Conservation (phyloP, 495 filamentous ascomycete genomes). For the Aspergillus sclerotioniger region DNA sequence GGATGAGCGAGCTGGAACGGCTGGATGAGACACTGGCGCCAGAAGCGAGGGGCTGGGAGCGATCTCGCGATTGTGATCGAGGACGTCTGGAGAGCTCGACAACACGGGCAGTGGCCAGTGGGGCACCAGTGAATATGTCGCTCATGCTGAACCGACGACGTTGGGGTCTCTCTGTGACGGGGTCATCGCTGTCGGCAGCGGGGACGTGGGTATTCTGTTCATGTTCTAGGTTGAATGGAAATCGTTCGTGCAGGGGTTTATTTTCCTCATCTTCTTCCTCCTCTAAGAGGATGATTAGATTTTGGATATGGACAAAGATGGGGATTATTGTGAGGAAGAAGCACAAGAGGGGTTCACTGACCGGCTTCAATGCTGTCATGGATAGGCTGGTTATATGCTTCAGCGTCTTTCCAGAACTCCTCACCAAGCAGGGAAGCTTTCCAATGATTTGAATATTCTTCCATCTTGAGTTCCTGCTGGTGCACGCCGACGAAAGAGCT, state of each 20-base stretch:
- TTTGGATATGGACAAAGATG: neutral
- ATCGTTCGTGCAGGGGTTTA: slow-evolving; percentile 22
- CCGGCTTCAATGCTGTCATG: slow-evolving; percentile 20
- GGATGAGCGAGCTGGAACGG: slow-evolving; percentile 18
- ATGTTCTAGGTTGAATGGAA: slow-evolving; percentile 31
- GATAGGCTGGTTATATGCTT: slow-evolving; percentile 17
- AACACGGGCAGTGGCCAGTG: slow-evolving; percentile 5
- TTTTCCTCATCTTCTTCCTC: too few relatives aligned
- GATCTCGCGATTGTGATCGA: slow-evolving; percentile 12
- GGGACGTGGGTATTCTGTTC: slow-evolving; percentile 16
- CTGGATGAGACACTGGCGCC: slow-evolving; percentile 10
- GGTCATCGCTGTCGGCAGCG: slow-evolving; percentile 4
- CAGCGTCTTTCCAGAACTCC: slow-evolving; percentile 33
- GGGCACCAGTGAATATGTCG: slow-evolving; percentile 14
- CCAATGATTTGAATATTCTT: slow-evolving; percentile 32
- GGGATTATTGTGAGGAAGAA: neutral
- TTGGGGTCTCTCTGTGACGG: slow-evolving; percentile 12
- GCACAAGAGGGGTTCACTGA: slow-evolving; percentile 7
- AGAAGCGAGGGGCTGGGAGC: slow-evolving; percentile 12
- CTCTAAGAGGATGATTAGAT: slow-evolving; percentile 7
- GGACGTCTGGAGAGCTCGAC: slow-evolving; percentile 6
- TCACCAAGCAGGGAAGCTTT: slow-evolving; percentile 27
- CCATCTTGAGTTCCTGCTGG: slow-evolving; percentile 17
- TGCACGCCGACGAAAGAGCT: neutral
- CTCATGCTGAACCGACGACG: slow-evolving; percentile 30